phyloP scores from a whole-genome alignment of 305 asterid species.

The Fraxinus sp. region DNA sequence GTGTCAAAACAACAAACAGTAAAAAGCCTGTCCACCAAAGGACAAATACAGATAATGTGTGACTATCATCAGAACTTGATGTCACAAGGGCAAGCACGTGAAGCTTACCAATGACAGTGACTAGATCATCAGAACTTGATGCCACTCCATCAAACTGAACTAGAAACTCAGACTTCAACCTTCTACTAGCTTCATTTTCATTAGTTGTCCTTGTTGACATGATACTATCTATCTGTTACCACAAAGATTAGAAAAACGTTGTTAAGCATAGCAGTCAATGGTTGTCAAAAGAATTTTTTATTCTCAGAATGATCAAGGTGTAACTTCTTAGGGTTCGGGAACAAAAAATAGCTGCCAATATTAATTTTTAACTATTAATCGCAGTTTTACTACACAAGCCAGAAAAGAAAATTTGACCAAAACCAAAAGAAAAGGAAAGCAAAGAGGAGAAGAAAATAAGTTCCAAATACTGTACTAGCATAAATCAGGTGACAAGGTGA shows the following conservation, averaged over 20 bases:
- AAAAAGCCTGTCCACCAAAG: background rate
- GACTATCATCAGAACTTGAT: background rate
- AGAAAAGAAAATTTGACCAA: background rate
- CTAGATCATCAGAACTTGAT: slow-evolving; percentile 77
- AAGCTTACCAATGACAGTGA: slow-evolving; percentile 82
- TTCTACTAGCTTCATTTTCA: slow-evolving; percentile 98
- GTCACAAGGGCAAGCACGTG: background rate
- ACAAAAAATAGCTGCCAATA: background rate
- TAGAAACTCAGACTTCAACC: slow-evolving; percentile 92
- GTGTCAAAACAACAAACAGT: slow-evolving; percentile 19
- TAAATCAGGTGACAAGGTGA: background rate
- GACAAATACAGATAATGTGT: background rate
- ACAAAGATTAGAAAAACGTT: slow-evolving; percentile 19
- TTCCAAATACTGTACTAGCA: background rate
- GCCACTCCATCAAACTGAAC: slow-evolving; percentile 97
- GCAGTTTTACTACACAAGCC: background rate
- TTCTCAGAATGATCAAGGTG: background rate
- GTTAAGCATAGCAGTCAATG: slow-evolving; percentile 9
- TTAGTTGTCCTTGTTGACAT: slow-evolving; percentile 91
- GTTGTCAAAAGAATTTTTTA: background rate
- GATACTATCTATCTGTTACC: slow-evolving; percentile 84
- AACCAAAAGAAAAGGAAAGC: background rate
- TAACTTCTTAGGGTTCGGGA: background rate
- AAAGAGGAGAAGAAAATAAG: background rate
- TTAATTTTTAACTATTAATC: background rate